Percentiles rank a stretch among this genome's conserved stretches.
Conservation (phyloP, 345 rosid species). For the Arabidopsis suecica region DNA sequence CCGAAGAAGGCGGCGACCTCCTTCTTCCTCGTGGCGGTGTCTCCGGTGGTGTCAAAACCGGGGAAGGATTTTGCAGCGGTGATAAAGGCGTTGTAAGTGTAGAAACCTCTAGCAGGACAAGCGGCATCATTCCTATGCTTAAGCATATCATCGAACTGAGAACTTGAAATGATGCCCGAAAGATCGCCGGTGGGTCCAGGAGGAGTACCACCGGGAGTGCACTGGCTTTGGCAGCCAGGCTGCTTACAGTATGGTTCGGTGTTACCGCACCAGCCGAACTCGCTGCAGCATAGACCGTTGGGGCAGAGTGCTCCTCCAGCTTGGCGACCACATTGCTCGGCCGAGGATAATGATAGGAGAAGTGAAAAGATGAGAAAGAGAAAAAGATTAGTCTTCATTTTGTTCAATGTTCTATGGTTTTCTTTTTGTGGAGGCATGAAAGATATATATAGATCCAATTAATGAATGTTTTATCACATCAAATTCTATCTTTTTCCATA, state of each 20-base stretch:
- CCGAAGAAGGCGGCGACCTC: constrained; percentile 73
- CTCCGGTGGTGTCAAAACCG: constrained; percentile 59
- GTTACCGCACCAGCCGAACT: constrained; percentile 63
- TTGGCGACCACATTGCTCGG: constrained; percentile 64
- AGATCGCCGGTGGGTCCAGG: constrained; percentile 26
- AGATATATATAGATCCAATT: constrained; percentile 21
- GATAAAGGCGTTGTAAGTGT: constrained; percentile 67
- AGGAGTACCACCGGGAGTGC: constrained; percentile 42
- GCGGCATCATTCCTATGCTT: constrained; percentile 57
- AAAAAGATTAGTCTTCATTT: constrained; percentile 39
- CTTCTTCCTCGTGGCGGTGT: constrained; percentile 47
- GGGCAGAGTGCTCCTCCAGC: constrained; percentile 61
- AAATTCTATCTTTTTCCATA: neutral
- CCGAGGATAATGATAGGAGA: constrained; percentile 29
- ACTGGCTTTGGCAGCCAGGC: constrained; percentile 71
- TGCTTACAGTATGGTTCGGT: constrained; percentile 46
- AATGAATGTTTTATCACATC: constrained; percentile 15
- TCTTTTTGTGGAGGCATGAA: neutral
- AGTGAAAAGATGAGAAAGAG: constrained; percentile 21
- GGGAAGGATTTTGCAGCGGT: constrained; percentile 57
- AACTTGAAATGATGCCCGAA: constrained; percentile 38
- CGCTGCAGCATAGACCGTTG: constrained; percentile 49
- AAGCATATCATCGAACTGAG: constrained; percentile 53
- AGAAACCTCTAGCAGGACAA: constrained; percentile 56
- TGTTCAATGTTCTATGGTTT: constrained; percentile 10